phyloP scores from a whole-genome alignment of 1,139 yeast species.

The Pichia sp. region DNA sequence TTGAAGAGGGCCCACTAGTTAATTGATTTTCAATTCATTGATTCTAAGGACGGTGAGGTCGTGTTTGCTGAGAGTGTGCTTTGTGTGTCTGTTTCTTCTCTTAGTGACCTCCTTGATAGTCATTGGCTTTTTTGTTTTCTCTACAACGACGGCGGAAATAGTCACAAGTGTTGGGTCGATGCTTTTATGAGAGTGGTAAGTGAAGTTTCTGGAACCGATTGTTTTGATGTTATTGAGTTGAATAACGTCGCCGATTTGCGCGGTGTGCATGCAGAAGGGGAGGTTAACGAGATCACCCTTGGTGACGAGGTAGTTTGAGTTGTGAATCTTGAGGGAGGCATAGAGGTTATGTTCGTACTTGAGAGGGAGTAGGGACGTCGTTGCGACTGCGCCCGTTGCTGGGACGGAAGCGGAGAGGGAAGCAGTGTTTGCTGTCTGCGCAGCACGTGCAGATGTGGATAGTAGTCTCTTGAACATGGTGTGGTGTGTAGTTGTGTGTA shows the following conservation, averaged over 20 bases:
- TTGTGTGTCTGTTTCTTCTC: slow-evolving; percentile 77
- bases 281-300: slow-evolving; percentile 78
- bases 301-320: slow-evolving; percentile 83
- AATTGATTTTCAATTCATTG: slow-evolving; percentile 53
- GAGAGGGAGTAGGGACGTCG: slow-evolving; percentile 26
- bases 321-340: slow-evolving; percentile 77
- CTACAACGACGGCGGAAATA: slow-evolving; percentile 73
- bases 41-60: slow-evolving; percentile 76
- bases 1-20: slow-evolving; percentile 14
- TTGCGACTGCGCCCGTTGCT: slow-evolving; percentile 1
- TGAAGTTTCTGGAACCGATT: slow-evolving; percentile 80
- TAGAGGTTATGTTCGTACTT: slow-evolving; percentile 64
- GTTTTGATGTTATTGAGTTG: slow-evolving; percentile 68
- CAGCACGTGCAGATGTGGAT: slow-evolving; percentile 3
- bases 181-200: slow-evolving; percentile 45
- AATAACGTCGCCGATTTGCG: slow-evolving; percentile 74
- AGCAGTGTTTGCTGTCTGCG: too few relatives aligned
- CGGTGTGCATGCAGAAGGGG: slow-evolving; percentile 70
- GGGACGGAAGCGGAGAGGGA: too few relatives aligned
- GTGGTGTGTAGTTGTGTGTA: too few relatives aligned
- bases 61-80: slow-evolving; percentile 73
- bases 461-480: slow-evolving; percentile 9
- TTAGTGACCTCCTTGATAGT: slow-evolving; percentile 60
- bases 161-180: slow-evolving; percentile 48
- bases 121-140: slow-evolving; percentile 80